A percentile compares a stretch with the other conserved stretches of the same genome.
Evolutionary conservation across 352 stramenopile species (phyloP).

Genomic region (Phytopythium delawarense): DNA sequence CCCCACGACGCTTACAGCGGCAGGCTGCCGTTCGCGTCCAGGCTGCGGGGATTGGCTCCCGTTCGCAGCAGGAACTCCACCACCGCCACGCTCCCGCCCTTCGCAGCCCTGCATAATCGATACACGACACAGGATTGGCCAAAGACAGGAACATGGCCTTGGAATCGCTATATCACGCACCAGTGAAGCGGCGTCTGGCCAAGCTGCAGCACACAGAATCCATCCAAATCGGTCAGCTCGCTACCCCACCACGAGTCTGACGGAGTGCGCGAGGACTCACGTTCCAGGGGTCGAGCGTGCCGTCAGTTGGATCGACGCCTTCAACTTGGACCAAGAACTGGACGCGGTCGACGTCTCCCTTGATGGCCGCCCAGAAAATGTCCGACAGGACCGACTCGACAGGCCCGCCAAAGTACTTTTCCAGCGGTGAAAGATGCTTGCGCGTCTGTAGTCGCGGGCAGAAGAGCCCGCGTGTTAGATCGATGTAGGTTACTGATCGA

Average conservation of each 20-base stretch:
- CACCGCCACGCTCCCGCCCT: constrained; percentile 41
- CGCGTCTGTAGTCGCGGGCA: constrained; percentile 17
- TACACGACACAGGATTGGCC: neutral
- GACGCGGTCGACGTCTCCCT: constrained; percentile 53
- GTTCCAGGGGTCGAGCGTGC: constrained; percentile 61
- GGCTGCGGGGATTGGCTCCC: constrained; percentile 40
- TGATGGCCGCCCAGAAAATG: constrained; percentile 66
- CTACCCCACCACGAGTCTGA: neutral
- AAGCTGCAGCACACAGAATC: constrained; percentile 19
- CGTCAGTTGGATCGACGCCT: constrained; percentile 35
- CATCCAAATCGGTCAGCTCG: neutral
- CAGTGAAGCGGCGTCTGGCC: constrained; percentile 72
- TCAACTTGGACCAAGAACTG: constrained; percentile 61
- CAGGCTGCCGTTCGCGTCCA: constrained; percentile 72
- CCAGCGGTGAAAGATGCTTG: constrained; percentile 46
- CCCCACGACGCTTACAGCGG: constrained; percentile 31
- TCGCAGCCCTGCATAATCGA: constrained; percentile 42
- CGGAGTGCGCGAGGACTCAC: constrained; percentile 13
- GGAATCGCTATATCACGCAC: constrained; percentile 11
- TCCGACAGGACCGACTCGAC: constrained; percentile 57
- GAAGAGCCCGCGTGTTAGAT: neutral
- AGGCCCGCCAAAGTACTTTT: constrained; percentile 56
- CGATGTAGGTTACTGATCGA: neutral
- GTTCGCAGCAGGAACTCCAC: constrained; percentile 50
- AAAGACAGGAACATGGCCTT: neutral